Evolutionary conservation across 2,329 filamentous ascomycete species (phyloP).

Genomic region (Arthrocladium fulminans): DNA sequence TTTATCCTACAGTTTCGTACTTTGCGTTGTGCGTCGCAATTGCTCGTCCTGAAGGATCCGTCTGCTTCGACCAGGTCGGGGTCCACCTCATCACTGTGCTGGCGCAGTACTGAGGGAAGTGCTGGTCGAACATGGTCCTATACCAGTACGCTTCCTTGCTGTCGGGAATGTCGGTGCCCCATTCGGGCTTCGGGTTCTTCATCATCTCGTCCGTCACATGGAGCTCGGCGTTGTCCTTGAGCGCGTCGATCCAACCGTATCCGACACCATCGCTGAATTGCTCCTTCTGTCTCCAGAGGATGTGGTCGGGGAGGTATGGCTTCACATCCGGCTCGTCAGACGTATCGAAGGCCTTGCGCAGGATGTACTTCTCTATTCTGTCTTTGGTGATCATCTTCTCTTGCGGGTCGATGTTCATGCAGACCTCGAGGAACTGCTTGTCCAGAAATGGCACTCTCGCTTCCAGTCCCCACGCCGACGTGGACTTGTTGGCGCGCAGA

Average conservation of each 20-base stretch:
- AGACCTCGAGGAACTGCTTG: slow-evolving; percentile 86
- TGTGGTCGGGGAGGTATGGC: slow-evolving; percentile 90
- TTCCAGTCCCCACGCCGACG: slow-evolving; percentile 94
- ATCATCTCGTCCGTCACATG: slow-evolving; percentile 95
- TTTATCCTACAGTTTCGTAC: slow-evolving; percentile 40
- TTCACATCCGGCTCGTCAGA: slow-evolving; percentile 68
- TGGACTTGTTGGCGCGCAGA: slow-evolving; percentile 97
- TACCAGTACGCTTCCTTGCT: slow-evolving; percentile 99
- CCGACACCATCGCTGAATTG: slow-evolving; percentile 98
- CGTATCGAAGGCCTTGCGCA: slow-evolving; percentile 96
- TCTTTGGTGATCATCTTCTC: slow-evolving; percentile 94
- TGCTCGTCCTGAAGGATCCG: slow-evolving; percentile 83
- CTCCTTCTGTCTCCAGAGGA: slow-evolving; percentile 98
- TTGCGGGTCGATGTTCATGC: slow-evolving; percentile 87
- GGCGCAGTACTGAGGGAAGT: slow-evolving; percentile 87
- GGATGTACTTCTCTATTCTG: slow-evolving; percentile 91
- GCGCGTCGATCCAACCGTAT: slow-evolving; percentile 96
- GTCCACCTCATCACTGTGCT: slow-evolving; percentile 93
- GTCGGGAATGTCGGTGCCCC: slow-evolving; percentile 86
- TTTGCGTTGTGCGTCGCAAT: slow-evolving; percentile 68
- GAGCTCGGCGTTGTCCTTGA: slow-evolving; percentile 87
- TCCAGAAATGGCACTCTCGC: slow-evolving; percentile 96
- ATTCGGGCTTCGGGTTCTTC: slow-evolving; percentile 95
- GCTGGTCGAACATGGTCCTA: slow-evolving; percentile 96
- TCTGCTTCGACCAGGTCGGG: slow-evolving; percentile 94